Percentiles rank a stretch among this genome's conserved stretches.
Evolutionary conservation across 1,284 basidiomycete genomes (phyloP).

Genomic region (Sanghuangporus weigelae): DNA sequence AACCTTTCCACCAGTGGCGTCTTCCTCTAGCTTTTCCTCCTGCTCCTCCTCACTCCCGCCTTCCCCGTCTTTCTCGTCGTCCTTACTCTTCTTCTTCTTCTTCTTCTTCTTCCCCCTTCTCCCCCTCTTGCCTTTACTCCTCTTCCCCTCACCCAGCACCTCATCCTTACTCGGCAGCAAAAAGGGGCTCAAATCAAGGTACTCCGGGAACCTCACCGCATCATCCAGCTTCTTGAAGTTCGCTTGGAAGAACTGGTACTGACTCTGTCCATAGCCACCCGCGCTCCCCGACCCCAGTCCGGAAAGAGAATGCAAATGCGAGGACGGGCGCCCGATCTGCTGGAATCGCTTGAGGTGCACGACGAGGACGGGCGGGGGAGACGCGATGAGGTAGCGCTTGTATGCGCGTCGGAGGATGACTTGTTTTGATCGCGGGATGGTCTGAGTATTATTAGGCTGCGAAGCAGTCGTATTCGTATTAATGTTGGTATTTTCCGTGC

Average conservation of each 20-base stretch:
- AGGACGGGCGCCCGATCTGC: slow-evolving; percentile 49
- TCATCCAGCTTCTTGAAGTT: slow-evolving; percentile 85
- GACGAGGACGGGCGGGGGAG: slow-evolving; percentile 83
- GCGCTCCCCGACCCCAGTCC: slow-evolving; percentile 1
- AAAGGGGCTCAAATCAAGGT: slow-evolving; percentile 81
- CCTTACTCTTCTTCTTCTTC: slow-evolving; percentile 27
- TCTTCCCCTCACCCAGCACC: slow-evolving; percentile 59
- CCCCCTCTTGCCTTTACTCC: slow-evolving; percentile 58
- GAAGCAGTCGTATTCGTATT: no score
- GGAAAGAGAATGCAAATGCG: slow-evolving; percentile 8
- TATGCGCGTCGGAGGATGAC: slow-evolving; percentile 78
- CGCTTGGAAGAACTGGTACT: slow-evolving; percentile 47
- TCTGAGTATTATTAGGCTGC: neutral
- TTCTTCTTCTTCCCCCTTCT: slow-evolving; percentile 19
- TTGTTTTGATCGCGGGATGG: slow-evolving; percentile 46
- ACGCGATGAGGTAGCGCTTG: slow-evolving; percentile 89
- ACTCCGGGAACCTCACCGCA: slow-evolving; percentile 83
- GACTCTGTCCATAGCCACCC: slow-evolving; percentile 19
- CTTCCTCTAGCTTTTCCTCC: slow-evolving; percentile 24
- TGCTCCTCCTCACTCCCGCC: neutral
- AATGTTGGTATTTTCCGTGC: no score
- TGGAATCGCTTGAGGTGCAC: slow-evolving; percentile 94
- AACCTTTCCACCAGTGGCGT: slow-evolving; percentile 7
- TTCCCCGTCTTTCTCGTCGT: slow-evolving; percentile 25
- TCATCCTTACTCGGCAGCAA: slow-evolving; percentile 79